phyloP scores from a whole-genome alignment of 352 stramenopile species.

The Phytopythium mirpurense region DNA sequence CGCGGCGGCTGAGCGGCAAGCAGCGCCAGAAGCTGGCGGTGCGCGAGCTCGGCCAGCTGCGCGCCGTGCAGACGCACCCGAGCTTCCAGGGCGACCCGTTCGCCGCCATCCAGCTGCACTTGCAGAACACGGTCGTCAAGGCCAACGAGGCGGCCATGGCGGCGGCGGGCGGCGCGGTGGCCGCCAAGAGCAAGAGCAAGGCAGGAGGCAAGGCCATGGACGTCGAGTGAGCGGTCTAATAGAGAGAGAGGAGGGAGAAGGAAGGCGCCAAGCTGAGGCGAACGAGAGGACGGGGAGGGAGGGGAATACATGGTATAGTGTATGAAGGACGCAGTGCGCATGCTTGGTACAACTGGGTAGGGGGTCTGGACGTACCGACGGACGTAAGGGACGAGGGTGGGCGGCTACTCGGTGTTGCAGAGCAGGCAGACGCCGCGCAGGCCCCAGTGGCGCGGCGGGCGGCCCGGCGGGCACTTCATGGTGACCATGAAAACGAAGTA shows the following conservation, averaged over 20 bases:
- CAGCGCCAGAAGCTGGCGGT: conserved; percentile 83
- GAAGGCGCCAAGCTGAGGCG: too few relatives aligned
- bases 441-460: conserved; percentile 92
- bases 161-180: background rate
- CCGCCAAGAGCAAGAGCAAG: conserved; percentile 19
- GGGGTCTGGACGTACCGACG: too few relatives aligned
- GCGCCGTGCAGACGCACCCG: conserved; percentile 78
- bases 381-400: too few relatives aligned
- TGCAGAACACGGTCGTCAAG: conserved; percentile 84
- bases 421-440: conserved; percentile 92
- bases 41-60: conserved; percentile 76
- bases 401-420: conserved; percentile 89
- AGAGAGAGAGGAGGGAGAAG: too few relatives aligned
- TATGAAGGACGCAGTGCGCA: too few relatives aligned
- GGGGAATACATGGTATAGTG: too few relatives aligned
- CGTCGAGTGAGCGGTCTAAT: conserved; percentile 22
- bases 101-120: conserved; percentile 79
- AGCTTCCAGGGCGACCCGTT: conserved; percentile 82
- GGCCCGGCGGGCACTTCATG: conserved; percentile 85
- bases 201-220: conserved; percentile 35
- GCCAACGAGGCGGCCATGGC: conserved; percentile 53
- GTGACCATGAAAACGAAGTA: conserved; percentile 97
- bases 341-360: too few relatives aligned
- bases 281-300: too few relatives aligned
- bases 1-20: conserved; percentile 69